These are phyloP conservation scores for Neohortaea acidophila DNA, from an alignment of 495 filamentous ascomycete species.

Conservation along the genomic window DNA sequence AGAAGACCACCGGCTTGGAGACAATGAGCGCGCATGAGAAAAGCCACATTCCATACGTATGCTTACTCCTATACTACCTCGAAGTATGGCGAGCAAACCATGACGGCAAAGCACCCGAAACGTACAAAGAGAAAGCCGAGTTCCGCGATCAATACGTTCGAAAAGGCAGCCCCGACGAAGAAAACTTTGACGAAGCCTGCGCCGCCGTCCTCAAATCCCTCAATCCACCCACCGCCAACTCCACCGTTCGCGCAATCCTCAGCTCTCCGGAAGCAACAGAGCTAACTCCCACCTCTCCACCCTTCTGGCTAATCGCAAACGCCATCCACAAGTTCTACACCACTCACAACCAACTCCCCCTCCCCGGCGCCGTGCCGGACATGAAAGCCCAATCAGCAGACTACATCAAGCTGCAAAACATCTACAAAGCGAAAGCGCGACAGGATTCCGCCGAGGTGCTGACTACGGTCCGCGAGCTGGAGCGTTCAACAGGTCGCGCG, in stretches of 20 bases:
- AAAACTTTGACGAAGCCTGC: constrained; percentile 91
- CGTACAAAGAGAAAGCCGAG: constrained; percentile 74
- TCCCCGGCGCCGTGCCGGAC: constrained; percentile 81
- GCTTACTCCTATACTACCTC: constrained; percentile 73
- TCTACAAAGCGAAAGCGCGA: constrained; percentile 83
- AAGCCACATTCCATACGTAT: constrained; percentile 81
- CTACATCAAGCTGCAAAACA: constrained; percentile 81
- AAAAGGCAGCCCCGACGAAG: constrained; percentile 69
- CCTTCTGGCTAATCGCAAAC: constrained; percentile 83
- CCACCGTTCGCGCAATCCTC: constrained; percentile 62
- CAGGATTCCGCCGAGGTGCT: constrained; percentile 66
- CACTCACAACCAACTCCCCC: constrained; percentile 54
- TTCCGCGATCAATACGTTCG: constrained; percentile 63
- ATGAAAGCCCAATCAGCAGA: constrained; percentile 94
- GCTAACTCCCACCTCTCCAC: constrained; percentile 30
- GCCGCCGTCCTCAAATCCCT: constrained; percentile 76
- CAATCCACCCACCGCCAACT: constrained; percentile 47
- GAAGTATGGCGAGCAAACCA: constrained; percentile 66
- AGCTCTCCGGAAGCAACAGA: constrained; percentile 33
- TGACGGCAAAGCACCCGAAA: constrained; percentile 49
- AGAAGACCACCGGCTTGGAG: constrained; percentile 51
- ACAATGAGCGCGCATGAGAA: constrained; percentile 49
- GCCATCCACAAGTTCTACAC: constrained; percentile 63
- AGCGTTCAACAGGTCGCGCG: constrained; percentile 32
- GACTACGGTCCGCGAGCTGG: constrained; percentile 45